Evolutionary conservation across 768 basidiomycete species (phyloP).

Genomic region (Auricularia cornea): DNA sequence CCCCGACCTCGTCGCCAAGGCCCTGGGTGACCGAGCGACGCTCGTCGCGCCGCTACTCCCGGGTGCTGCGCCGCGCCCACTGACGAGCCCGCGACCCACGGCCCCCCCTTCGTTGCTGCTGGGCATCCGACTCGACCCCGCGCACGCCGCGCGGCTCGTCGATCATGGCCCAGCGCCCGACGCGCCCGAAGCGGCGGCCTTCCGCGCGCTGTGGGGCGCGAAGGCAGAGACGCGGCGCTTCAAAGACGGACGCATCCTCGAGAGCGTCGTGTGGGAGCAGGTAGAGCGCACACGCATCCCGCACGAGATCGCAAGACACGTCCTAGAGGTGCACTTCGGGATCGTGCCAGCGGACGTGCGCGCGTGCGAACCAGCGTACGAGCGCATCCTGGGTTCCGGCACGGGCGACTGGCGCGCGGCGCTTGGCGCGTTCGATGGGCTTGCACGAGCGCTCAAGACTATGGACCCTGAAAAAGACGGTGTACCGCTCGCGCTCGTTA

Average conservation of each 20-base stretch:
- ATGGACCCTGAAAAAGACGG: constrained; percentile 44
- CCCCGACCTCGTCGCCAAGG: constrained; percentile 41
- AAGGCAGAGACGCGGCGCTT: constrained; percentile 91
- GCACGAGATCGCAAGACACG: constrained; percentile 58
- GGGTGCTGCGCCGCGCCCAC: constrained; percentile 3
- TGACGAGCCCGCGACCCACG: constrained; percentile 40
- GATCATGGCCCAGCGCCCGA: constrained; percentile 85
- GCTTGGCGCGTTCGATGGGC: constrained; percentile 65
- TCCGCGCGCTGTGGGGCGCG: constrained; percentile 83
- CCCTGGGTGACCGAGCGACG: constrained; percentile 64
- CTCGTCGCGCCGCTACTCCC: constrained; percentile 47
- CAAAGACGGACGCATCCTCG: constrained; percentile 87
- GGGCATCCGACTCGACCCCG: constrained; percentile 66
- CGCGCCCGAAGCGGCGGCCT: constrained; percentile 41
- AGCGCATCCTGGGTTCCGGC: constrained; percentile 41
- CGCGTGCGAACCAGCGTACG: constrained; percentile 50
- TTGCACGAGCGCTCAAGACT: constrained; percentile 68
- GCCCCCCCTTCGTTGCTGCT: constrained; percentile 44
- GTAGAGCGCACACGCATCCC: constrained; percentile 81
- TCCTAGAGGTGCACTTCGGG: constrained; percentile 72
- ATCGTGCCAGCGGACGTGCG: constrained; percentile 48
- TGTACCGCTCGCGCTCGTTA: constrained; percentile 69
- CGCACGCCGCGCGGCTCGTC: constrained; percentile 73
- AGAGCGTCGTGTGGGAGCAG: constrained; percentile 92
- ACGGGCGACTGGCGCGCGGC: constrained; percentile 45